Conservation (phyloP, 202 grass and related monocot species). For the Eragrostis tef region DNA sequence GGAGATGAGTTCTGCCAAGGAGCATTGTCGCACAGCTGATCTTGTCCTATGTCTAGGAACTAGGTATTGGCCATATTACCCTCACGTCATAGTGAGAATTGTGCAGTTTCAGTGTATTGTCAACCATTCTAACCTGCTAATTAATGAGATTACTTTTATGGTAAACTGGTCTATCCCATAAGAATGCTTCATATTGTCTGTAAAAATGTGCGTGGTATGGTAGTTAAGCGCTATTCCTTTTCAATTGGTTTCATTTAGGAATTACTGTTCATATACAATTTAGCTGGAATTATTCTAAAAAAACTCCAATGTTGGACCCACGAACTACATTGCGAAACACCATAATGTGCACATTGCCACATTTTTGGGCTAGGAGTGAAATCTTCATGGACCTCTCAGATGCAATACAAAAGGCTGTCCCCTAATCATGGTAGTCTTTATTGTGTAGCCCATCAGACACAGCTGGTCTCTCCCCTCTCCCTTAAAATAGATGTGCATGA, state of each 20-base stretch:
- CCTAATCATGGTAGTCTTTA: not conserved
- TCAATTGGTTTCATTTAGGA: constrained; percentile 14
- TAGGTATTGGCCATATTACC: constrained; percentile 60
- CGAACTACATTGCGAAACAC: not conserved
- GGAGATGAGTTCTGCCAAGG: constrained; percentile 83
- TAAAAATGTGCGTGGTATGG: not conserved
- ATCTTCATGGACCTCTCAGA: not conserved
- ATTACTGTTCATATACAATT: not conserved
- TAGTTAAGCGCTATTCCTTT: not conserved
- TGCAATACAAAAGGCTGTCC: too few relatives aligned
- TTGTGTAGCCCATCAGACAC: not conserved
- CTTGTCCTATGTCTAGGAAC: constrained; percentile 94
- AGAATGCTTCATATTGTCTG: not conserved
- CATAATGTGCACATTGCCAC: not conserved
- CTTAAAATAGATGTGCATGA: too few relatives aligned
- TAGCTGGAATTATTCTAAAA: not conserved
- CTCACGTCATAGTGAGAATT: constrained; percentile 11
- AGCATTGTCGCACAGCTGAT: constrained; percentile 83
- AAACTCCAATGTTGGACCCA: constrained; percentile 12
- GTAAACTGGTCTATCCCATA: not conserved
- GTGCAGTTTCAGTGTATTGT: constrained; percentile 11
- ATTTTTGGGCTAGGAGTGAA: not conserved
- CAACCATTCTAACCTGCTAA: not conserved
- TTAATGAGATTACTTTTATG: constrained; percentile 12
- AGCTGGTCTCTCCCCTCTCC: not conserved